Base-by-base conservation (phyloP, 352 stramenopile genomes). In the Pythium apleroticum region DNA sequence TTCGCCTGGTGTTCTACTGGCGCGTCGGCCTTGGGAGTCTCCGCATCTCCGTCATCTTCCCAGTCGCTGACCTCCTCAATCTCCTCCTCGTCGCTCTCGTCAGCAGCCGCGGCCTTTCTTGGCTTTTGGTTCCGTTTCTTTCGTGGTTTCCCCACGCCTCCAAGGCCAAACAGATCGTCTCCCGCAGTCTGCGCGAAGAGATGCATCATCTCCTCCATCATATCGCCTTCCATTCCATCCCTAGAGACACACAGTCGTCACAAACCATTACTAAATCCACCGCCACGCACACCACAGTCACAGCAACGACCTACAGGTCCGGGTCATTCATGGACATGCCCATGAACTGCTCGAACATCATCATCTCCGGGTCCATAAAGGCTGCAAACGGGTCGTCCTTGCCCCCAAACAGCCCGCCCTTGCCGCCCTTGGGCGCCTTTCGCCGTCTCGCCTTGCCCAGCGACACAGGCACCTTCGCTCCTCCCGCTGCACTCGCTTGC, bases 161-260 rank as follows among this genome's bases (percentile, higher is more conserved):
- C 46, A 66, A 68, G 27, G 59, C 56, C 57, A 62, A 74, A 65
- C 1, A 70, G 39, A 37, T 72, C 65, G 17, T 66, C 70, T 30
- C 59, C 63, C 19, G 64, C 62, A 1, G 66, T 68, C 7, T 55
- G 31, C 41, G 73, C 66, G 37, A 88, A 76, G 8, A 87, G 69
- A 52, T 76, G 72, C 57, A 72, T 70, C 73, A 88, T 78, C 19
- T 74, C 67, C 11, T 70, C 66, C 65, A 75, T 68, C 22, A 90
- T 71, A 11, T 86, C 77, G 10, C 67, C 71, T 27, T 90, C 78
- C 45, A 81, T 56, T 1, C 72, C 66, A n/a, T 58, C 63, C 52
- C 75, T 71, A 37, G 22, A 56, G n/a, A n/a, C n/a, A n/a, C n/a
- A n/a, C n/a, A n/a, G n/a, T n/a, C n/a, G n/a, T n/a, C 33, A 68